A percentile compares a stretch with the other conserved stretches of the same genome.
Conservation (phyloP, 129 eudicot species). For the Tanacetum coccineum region DNA sequence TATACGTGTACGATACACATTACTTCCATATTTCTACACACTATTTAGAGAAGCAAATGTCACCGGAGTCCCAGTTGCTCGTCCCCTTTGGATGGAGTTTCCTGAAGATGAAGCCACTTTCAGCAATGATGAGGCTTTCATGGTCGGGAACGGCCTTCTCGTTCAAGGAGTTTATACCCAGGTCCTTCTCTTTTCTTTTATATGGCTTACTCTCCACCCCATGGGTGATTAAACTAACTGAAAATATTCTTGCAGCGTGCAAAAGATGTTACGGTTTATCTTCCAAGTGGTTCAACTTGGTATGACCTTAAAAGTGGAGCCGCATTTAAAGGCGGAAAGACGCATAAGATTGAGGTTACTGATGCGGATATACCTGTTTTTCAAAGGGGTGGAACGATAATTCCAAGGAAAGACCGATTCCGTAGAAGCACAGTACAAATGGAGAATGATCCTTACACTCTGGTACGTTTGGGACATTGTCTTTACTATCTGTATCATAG, state of each 20-base stretch:
- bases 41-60: conserved; percentile 85
- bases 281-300: conserved; percentile 79
- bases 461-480: conserved; percentile 41
- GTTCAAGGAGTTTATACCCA: conserved; percentile 90
- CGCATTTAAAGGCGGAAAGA: conserved; percentile 67
- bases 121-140: conserved; percentile 89
- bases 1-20: conserved; percentile 69
- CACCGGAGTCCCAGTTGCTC: conserved; percentile 78
- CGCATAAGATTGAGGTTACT: conserved; percentile 58
- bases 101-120: conserved; percentile 80
- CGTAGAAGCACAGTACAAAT: conserved; percentile 90
- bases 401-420: conserved; percentile 90
- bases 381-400: conserved; percentile 84
- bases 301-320: conserved; percentile 71
- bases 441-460: conserved; percentile 96
- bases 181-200: conserved; percentile 34
- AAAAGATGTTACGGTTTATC: conserved; percentile 74
- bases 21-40: conserved; percentile 91
- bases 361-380: conserved; percentile 85
- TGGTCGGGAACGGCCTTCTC: conserved; percentile 82
- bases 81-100: conserved; percentile 99
- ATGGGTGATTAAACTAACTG: not conserved
- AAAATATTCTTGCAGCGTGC: conserved; percentile 53
- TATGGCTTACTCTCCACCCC: not conserved
- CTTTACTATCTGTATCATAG: not conserved